phyloP scores from a whole-genome alignment of 75 land plant genomes.

The Cunninghamia lanceolata region DNA sequence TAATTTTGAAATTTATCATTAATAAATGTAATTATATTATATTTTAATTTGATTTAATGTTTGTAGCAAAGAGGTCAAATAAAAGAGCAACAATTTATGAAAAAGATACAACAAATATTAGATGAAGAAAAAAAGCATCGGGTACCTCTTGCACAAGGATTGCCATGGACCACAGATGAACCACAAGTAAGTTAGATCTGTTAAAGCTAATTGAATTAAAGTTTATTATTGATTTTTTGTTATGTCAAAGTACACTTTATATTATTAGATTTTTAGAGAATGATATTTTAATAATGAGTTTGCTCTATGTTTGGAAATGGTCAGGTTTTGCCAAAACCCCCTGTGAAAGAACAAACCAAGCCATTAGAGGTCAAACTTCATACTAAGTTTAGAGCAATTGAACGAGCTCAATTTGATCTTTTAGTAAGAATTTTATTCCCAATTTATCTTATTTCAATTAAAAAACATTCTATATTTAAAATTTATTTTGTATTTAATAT shows the following conservation, averaged over 20 bases:
- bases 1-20: too few species aligned
- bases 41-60: not conserved
- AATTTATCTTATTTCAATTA: not conserved
- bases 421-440: constrained; percentile 17
- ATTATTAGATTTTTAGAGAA: not conserved
- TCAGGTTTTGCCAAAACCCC: constrained; percentile 40
- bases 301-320: not conserved
- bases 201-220: not conserved
- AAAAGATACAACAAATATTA: constrained; percentile 20
- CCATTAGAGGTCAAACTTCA: constrained; percentile 34
- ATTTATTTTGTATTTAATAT: not conserved
- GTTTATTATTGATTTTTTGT: not conserved
- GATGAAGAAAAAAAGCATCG: constrained; percentile 29
- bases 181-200: constrained; percentile 22
- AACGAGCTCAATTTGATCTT: constrained; percentile 40
- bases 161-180: constrained; percentile 56
- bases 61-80: constrained; percentile 34
- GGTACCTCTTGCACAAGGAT: constrained; percentile 42
- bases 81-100: constrained; percentile 33
- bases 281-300: not conserved
- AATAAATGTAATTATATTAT: too few species aligned
- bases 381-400: constrained; percentile 22
- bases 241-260: not conserved
- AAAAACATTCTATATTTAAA: not conserved
- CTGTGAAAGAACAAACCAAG: constrained; percentile 30